Conservation (phyloP, 2,329 filamentous ascomycete species). For the Aspergillus quadricinctus region DNA sequence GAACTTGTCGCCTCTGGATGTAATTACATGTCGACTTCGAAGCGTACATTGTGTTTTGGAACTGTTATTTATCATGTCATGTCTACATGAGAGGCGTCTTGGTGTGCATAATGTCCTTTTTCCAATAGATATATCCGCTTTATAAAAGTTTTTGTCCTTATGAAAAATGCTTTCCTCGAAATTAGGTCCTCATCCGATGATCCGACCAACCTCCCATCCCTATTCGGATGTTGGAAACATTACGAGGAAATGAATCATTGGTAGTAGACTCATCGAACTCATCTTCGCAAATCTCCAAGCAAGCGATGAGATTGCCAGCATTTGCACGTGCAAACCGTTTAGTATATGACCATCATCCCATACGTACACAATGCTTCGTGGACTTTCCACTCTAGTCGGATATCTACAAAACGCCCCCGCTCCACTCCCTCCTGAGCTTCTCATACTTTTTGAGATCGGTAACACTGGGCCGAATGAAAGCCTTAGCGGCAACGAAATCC, state of each 20-base stretch:
- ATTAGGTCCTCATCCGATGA: background rate
- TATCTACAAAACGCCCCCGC: conserved; percentile 30
- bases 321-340: background rate
- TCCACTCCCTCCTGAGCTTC: conserved; percentile 48
- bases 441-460: conserved; percentile 56
- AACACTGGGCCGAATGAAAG: conserved; percentile 47
- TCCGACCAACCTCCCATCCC: background rate
- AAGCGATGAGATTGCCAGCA: background rate
- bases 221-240: background rate
- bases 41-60: conserved; percentile 20
- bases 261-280: background rate
- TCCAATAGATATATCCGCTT: conserved; percentile 24
- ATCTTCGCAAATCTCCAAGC: background rate
- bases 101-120: conserved; percentile 21
- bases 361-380: background rate
- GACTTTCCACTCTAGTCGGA: background rate
- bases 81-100: conserved; percentile 20
- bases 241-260: background rate
- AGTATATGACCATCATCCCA: background rate
- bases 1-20: conserved; percentile 86
- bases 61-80: conserved; percentile 15
- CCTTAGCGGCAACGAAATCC: conserved; percentile 40
- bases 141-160: conserved; percentile 24
- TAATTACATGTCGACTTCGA: conserved; percentile 31
- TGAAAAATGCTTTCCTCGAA: background rate